Conservation (phyloP, 1,284 basidiomycete species). For the Leccinum cinnamomeum region DNA sequence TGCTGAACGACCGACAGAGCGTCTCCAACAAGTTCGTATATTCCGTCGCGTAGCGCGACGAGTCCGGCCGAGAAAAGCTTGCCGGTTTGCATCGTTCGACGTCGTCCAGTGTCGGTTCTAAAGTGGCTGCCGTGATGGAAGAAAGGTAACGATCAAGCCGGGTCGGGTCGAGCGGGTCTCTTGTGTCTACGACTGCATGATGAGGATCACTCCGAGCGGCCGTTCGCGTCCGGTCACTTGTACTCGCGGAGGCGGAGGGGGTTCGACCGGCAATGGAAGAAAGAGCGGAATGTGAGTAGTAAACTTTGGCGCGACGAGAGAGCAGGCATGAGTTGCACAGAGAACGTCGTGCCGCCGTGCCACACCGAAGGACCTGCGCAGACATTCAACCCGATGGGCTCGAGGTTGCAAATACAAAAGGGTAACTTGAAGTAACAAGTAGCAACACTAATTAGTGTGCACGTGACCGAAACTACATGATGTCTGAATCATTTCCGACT, state of each 20-base stretch:
- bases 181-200: conserved; percentile 3
- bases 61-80: conserved; percentile 39
- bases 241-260: conserved; percentile 4
- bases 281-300: conserved; percentile 32
- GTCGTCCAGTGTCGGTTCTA: conserved; percentile 51
- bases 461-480: conserved; percentile 21
- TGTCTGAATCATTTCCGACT: too few relatives aligned
- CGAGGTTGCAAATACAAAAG: neutral
- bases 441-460: conserved; percentile 2
- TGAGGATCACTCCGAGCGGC: conserved; percentile 5
- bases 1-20: conserved; percentile 64
- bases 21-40: conserved; percentile 52
- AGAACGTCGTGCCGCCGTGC: conserved; percentile 24
- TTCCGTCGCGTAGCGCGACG: conserved; percentile 49
- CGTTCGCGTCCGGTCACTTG: conserved; percentile 6
- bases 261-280: conserved; percentile 12
- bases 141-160: conserved; percentile 58
- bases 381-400: conserved; percentile 32
- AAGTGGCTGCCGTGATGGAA: conserved; percentile 44
- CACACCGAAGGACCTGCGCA: conserved; percentile 29
- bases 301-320: conserved; percentile 24
- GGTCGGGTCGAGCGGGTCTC: conserved; percentile 39
- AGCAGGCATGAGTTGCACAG: conserved; percentile 22
- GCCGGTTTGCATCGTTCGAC: conserved; percentile 53
- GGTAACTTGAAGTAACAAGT: neutral